A percentile compares a stretch with the other conserved stretches of the same genome.
phyloP scores from a whole-genome alignment of 306 rosid species.

The Argentina anserina region DNA sequence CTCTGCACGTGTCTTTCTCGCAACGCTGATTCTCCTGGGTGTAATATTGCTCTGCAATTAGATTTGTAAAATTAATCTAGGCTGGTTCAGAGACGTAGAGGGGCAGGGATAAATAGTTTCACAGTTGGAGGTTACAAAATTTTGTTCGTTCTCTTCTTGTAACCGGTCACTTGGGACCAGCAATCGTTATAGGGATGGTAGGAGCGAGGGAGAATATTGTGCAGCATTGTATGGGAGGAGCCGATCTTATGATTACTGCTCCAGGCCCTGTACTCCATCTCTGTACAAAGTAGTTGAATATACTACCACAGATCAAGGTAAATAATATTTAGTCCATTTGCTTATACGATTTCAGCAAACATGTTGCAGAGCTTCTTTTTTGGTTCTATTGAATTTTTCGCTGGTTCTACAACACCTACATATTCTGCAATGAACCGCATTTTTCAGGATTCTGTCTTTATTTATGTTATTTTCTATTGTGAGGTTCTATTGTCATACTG shows the following conservation, averaged over 20 bases:
- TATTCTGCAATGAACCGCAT: background rate
- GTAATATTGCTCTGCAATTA: constrained; percentile 34
- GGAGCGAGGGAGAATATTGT: constrained; percentile 25
- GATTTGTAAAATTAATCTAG: constrained; percentile 41
- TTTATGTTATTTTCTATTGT: too few relatives aligned
- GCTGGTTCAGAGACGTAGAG: constrained; percentile 34
- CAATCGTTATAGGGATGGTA: constrained; percentile 36
- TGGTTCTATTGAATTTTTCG: background rate
- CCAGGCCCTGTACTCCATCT: constrained; percentile 18
- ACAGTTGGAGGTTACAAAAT: constrained; percentile 25
- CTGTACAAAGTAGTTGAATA: constrained; percentile 29
- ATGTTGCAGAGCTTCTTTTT: background rate
- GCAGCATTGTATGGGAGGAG: constrained; percentile 36
- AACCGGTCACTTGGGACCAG: constrained; percentile 34
- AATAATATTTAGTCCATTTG: constrained; percentile 14
- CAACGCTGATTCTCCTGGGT: constrained; percentile 36
- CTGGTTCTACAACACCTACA: background rate
- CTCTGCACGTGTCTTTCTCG: constrained; percentile 12
- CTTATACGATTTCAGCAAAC: background rate
- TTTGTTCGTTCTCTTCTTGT: constrained; percentile 22
- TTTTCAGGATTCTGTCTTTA: too few relatives aligned
- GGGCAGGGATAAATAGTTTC: constrained; percentile 45
- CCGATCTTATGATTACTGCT: constrained; percentile 32
- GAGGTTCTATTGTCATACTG: background rate
- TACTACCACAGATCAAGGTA: constrained; percentile 10